Conservation (phyloP, 257 asterid species). For the Solanum piurae region DNA sequence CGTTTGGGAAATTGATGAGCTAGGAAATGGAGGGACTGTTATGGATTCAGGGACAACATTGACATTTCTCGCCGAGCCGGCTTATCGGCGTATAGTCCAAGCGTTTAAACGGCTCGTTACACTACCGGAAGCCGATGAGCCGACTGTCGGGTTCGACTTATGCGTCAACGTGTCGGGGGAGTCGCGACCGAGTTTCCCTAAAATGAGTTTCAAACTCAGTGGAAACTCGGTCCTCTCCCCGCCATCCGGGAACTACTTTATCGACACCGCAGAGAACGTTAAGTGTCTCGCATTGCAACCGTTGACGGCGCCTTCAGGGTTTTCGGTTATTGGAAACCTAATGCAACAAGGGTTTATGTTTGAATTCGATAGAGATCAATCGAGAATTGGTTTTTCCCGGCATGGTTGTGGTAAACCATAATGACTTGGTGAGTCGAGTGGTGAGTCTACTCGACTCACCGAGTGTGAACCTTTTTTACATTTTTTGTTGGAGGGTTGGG, state of each 20-base stretch:
- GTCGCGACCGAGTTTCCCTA: conserved; percentile 33
- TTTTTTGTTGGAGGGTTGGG: not conserved
- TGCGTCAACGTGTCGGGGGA: conserved; percentile 48
- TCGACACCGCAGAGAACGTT: conserved; percentile 45
- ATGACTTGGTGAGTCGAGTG: conserved; percentile 16
- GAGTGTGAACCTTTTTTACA: not conserved
- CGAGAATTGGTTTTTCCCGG: conserved; percentile 49
- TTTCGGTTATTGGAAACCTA: conserved; percentile 65
- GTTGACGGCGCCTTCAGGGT: conserved; percentile 26
- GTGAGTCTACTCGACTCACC: not conserved
- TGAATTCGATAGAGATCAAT: conserved; percentile 54
- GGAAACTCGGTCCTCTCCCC: conserved; percentile 55
- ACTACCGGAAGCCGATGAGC: conserved; percentile 27
- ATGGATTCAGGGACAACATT: conserved; percentile 82
- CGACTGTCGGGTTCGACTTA: conserved; percentile 40
- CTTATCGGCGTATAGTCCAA: conserved; percentile 36
- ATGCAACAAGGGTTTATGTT: conserved; percentile 77
- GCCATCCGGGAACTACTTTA: conserved; percentile 57
- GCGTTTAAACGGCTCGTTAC: conserved; percentile 37
- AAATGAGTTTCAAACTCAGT: conserved; percentile 49
- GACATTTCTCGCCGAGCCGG: conserved; percentile 46
- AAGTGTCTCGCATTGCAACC: conserved; percentile 77
- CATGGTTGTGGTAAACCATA: conserved; percentile 40
- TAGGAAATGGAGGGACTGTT: conserved; percentile 71
- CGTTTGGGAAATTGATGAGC: conserved; percentile 52